Base-by-base conservation (phyloP, 768 basidiomycete genomes). In the Auriscalpium microsporum region DNA sequence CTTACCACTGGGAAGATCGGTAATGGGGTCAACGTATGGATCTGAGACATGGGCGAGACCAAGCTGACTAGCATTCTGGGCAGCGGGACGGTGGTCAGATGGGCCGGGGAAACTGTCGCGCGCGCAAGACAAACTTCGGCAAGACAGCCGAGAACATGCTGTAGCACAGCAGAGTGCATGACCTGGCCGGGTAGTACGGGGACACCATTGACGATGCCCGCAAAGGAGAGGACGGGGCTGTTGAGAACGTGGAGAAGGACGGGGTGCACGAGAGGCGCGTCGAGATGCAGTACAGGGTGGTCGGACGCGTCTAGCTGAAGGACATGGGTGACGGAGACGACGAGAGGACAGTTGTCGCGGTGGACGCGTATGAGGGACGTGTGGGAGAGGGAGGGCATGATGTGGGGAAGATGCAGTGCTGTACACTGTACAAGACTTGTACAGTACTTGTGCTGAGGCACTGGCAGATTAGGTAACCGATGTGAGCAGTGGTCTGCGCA, bases 211-310 rank as follows among this genome's bases (percentile, higher is more conserved):
- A 80, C 59, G 35, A 69, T 69, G 42, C 84, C 87, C 55, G 78
- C 73, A 58, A 89, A 63, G 11, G 78, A 70, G 56, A 90, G 63
- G 34, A 72, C 60, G 42, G 88, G 60, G 63, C 76, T 73, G 8
- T 81, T 76, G 38, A 74, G 66, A 48, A 78, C 69, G 38, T 78
- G 62, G 21, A 85, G 72, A 63, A 83, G 80, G 33, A 83, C 63
- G 45, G 69, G 64, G 42, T 63, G 67, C 17, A 72, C 70, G 0
- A 69, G 38, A 14, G 68, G 54, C 0, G 52, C 48, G 10, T 69
- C 65, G 28, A 28, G 28, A 28, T 28, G 28, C 28, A 28, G 28
- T 7, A 28, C 28, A 28, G 28, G 28, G 28, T 8, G 77, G 68
- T 0, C 68, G 64, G 45, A 40, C 68, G 49, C 59, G 69, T 33